Percentiles rank a stretch among this genome's conserved stretches.
Evolutionary conservation across 129 eudicot species (phyloP).

Genomic region (Escallonia rubra): DNA sequence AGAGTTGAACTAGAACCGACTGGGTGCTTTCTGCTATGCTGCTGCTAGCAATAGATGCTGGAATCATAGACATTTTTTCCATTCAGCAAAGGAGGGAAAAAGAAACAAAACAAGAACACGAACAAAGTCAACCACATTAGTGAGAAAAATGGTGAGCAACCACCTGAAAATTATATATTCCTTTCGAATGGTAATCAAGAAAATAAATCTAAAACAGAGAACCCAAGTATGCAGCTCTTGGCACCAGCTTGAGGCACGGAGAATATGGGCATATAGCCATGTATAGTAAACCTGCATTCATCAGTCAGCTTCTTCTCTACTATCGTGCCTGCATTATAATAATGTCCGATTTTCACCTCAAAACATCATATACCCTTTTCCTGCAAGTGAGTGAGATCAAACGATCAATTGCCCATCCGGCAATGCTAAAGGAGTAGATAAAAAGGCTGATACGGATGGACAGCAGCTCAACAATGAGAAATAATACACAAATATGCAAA

Average conservation of each 20-base stretch:
- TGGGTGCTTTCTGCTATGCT: background rate
- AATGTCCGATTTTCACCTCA: background rate
- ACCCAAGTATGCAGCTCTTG: constrained; percentile 6
- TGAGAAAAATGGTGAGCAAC: constrained; percentile 10
- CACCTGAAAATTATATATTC: constrained; percentile 13
- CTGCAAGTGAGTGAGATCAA: constrained; percentile 18
- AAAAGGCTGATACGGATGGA: too few species aligned
- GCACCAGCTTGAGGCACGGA: constrained; percentile 17
- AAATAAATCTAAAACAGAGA: constrained; percentile 7
- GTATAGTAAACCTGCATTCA: constrained; percentile 29
- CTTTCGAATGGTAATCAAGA: constrained; percentile 17
- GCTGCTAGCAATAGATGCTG: constrained; percentile 10
- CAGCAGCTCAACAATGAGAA: too few species aligned
- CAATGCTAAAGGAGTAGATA: background rate
- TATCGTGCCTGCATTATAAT: background rate
- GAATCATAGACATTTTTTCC: background rate
- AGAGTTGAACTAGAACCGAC: background rate
- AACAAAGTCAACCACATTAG: background rate
- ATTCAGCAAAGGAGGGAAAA: background rate
- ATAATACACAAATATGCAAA: too few species aligned
- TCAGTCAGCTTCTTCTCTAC: constrained; percentile 1
- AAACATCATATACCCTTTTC: constrained; percentile 23
- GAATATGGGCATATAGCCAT: background rate
- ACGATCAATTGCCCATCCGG: background rate
- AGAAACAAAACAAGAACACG: background rate